phyloP scores from a whole-genome alignment of 2,329 filamentous ascomycete genomes.

The Ascochyta koolunga region DNA sequence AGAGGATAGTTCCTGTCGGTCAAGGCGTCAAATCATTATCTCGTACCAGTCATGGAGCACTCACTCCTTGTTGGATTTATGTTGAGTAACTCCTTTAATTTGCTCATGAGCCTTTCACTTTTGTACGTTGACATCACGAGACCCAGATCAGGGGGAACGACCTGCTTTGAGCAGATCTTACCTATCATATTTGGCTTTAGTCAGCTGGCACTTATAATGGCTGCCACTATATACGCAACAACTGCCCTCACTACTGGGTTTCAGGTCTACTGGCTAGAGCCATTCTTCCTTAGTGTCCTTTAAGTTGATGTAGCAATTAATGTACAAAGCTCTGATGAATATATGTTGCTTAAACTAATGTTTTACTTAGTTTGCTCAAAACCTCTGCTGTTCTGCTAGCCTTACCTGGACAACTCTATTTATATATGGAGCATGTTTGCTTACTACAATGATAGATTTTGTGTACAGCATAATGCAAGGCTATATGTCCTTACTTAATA shows the following conservation, averaged over 20 bases:
- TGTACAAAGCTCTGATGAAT: background rate
- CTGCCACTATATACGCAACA: background rate
- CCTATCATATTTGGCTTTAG: background rate
- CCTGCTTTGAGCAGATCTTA: background rate
- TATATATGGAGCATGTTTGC: background rate
- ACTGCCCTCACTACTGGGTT: background rate
- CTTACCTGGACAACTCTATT: background rate
- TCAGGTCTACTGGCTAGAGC: background rate
- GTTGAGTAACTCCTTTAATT: background rate
- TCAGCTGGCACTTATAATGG: background rate
- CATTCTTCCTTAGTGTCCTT: background rate
- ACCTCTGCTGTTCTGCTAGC: background rate
- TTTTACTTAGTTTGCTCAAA: background rate
- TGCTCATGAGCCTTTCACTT: background rate
- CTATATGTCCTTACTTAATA: background rate
- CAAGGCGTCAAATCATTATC: background rate
- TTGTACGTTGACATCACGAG: background rate
- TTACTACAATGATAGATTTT: background rate
- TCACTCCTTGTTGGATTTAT: background rate
- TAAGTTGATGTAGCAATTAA: background rate
- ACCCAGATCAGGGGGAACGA: background rate
- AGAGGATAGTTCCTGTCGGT: background rate
- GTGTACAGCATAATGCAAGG: background rate
- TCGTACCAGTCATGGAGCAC: background rate
- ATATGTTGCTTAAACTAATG: background rate